These are phyloP conservation scores for Globisporangium paddicum DNA, from an alignment of 352 stramenopile genomes.

Conservation along the genomic window DNA sequence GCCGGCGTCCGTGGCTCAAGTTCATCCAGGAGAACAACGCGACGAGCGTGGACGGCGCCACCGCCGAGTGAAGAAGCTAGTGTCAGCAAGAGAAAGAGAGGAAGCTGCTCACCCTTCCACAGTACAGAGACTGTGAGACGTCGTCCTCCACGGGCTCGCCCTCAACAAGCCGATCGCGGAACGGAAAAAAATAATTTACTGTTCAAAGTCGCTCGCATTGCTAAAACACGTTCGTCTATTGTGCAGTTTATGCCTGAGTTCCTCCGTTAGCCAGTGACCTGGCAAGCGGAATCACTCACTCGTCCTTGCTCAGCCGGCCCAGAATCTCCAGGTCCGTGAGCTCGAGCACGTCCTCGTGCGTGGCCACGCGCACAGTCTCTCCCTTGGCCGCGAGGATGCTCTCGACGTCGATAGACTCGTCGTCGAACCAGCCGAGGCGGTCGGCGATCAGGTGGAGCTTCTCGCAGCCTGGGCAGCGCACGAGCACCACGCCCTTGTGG, in stretches of 20 bases:
- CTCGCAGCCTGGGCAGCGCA: constrained; percentile 95
- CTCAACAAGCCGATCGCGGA: neutral
- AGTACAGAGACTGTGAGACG: neutral
- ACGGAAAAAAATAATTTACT: constrained; percentile 20
- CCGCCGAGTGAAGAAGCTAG: constrained; percentile 4
- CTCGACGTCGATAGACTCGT: constrained; percentile 88
- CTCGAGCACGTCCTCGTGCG: constrained; percentile 74
- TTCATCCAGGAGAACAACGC: constrained; percentile 44
- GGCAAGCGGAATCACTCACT: constrained; percentile 6
- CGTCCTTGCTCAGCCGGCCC: constrained; percentile 27
- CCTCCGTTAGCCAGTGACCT: constrained; percentile 7
- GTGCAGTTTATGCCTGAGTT: neutral
- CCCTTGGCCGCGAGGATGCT: constrained; percentile 75
- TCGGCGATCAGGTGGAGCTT: constrained; percentile 99
- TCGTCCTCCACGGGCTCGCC: neutral
- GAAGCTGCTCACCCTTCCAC: neutral
- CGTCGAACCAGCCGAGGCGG: constrained; percentile 90
- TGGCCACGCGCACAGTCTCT: constrained; percentile 69
- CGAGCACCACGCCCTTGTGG: constrained; percentile 96
- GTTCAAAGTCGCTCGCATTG: constrained; percentile 3
- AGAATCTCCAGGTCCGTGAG: constrained; percentile 77
- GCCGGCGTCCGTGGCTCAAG: constrained; percentile 74
- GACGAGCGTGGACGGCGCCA: constrained; percentile 17
- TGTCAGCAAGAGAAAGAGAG: neutral
- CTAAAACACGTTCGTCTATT: neutral